Base-by-base conservation (phyloP, 129 eudicot species). In the Pseudognaphalium luteoalbum region DNA sequence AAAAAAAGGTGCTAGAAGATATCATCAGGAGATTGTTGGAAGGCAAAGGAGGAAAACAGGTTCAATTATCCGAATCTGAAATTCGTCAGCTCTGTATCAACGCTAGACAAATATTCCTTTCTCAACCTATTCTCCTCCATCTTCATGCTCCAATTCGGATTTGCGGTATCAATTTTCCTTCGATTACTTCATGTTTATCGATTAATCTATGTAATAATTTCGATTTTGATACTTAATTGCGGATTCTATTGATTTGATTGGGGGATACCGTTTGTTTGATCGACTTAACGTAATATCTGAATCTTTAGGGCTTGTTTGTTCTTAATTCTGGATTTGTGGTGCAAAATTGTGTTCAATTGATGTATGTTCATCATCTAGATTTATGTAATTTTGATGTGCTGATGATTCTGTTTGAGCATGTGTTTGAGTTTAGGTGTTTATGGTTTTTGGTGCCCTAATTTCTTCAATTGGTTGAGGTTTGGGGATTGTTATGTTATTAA, bases 11-110 rank as follows among this genome's bases (percentile, higher is more conserved):
- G 34, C 73, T 92, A 76, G 93, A 88, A 58, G 98, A 92, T 68
- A 88, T 92, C 61, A 89, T 92, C 44, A 65, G 83, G 82, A 91
- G 93, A n/a, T 56, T 92, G 3, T 72, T 89, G 72, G 96, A 92
- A 44, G 96, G 90, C 0, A 92, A 89, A 84, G 88, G 86, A 32
- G 93, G 88, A 11, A 92, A 92, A 68, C 96, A 86, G 78, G 94
- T 86, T 1, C 93, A 88, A 81, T 79, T 92, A 17, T 90, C 90
- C 0, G 98, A 92, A 61, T 89, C 84, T 0, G 98, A 92, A 88
- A 90, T 92, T 71, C 87, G 92, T 19, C 90, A 85, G 76, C 90
- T 92, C 32, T 92, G 96, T 73, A 80, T 86, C 76, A 83, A 84
- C 80, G 87, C 96, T 21, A 82, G 92, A 33, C 89, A 83, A 60